Evolutionary conservation across 768 basidiomycete genomes (phyloP), one percentile per base, ranked within the genome.

Genomic region (Candolleomyces eurysporus): DNA sequence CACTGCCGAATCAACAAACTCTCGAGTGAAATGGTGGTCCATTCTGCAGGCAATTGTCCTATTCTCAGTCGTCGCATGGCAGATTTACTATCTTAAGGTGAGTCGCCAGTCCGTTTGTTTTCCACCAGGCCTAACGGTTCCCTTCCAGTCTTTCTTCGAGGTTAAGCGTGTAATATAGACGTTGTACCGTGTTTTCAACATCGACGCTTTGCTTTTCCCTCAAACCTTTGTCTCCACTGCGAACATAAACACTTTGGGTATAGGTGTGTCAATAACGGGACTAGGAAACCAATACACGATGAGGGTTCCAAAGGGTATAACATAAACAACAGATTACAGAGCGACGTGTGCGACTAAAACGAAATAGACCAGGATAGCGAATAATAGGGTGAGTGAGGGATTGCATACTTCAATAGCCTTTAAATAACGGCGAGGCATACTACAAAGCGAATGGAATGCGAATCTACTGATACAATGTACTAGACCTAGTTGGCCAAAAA

Each of bases 21-120:
- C 90, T 43, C 87, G 97, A 43, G 96, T 99, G 57, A 98, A 98
- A 78, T 98, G 94, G 94, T 99, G 97, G 97, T 96, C 94, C 2
- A 88, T 99, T 63, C 72, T 94, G 7, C 97, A 99, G 73, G 83
- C 91, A 4, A 71, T 92, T 45, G 90, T 98, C 21, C 78, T 98
- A 60, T 91, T 98, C 70, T 80, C 86, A 3, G 90, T 97, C 0
- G 96, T 97, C 58, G 96, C 85, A 48, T 98, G 96, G 96, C 97
- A 99, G 76, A 85, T 99, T 60, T 97, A 95, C 76, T 98, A 98
- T 77, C 81, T 99, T 56, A 96, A 98, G 83, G 93, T 88, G 58
- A 60, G 62, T 59, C 48, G 11, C 50, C 49, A 61, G 42, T 2
- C 10, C 4, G 2, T 43, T 30, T 43, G 42, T 21, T 26, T 2